phyloP scores from a whole-genome alignment of 2,329 filamentous ascomycete genomes.

The Colletotrichum sansevieriae region DNA sequence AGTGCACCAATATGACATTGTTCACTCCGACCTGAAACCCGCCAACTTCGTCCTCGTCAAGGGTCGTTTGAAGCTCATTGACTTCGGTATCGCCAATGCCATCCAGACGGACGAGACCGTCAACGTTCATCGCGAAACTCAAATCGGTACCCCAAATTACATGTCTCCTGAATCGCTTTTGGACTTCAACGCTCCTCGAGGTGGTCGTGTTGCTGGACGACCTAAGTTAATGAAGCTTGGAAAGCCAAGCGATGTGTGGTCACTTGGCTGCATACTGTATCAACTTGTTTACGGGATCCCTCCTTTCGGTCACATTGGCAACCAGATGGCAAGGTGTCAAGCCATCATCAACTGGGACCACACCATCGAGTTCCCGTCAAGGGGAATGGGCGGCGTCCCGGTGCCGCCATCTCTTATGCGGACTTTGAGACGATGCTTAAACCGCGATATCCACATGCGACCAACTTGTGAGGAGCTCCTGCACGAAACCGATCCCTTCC shows the following conservation, averaged over 20 bases:
- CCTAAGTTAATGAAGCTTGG: constrained; percentile 93
- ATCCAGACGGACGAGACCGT: constrained; percentile 96
- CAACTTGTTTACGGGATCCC: constrained; percentile 99
- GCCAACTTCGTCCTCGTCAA: constrained; percentile 96
- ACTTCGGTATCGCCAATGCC: constrained; percentile 98
- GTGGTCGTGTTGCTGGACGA: constrained; percentile 54
- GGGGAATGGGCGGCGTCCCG: constrained; percentile 74
- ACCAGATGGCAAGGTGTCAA: constrained; percentile 87
- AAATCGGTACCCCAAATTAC: constrained; percentile 97
- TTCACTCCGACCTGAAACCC: constrained; percentile 96
- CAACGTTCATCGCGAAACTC: constrained; percentile 95
- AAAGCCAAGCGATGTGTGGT: constrained; percentile 97
- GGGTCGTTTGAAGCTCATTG: constrained; percentile 93
- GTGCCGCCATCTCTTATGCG: constrained; percentile 71
- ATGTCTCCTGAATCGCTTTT: constrained; percentile 97
- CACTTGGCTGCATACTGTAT: constrained; percentile 94
- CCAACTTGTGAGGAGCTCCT: constrained; percentile 75
- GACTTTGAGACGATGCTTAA: constrained; percentile 74
- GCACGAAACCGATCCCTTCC: constrained; percentile 69
- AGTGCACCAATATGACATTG: constrained; percentile 90
- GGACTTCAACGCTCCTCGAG: constrained; percentile 80
- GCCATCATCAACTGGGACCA: constrained; percentile 86
- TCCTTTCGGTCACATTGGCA: constrained; percentile 92
- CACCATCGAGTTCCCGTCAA: constrained; percentile 77
- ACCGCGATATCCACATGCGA: constrained; percentile 71